These are phyloP conservation scores for Russula compacta DNA, from an alignment of 768 basidiomycete genomes.

Conservation along the genomic window DNA sequence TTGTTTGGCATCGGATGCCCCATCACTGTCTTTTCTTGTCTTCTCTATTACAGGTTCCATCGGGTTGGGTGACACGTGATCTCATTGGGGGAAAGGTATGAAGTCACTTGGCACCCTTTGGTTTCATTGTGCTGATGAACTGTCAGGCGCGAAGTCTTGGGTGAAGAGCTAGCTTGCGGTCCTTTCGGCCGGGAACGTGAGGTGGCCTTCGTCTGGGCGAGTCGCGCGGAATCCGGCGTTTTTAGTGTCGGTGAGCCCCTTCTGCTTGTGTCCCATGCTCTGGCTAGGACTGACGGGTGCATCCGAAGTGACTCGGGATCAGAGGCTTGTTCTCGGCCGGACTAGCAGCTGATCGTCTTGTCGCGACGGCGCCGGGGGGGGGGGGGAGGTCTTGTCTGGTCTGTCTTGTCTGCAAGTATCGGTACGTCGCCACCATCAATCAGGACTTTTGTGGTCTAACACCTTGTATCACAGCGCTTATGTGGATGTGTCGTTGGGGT, in stretches of 20 bases:
- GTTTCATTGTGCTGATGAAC: not conserved
- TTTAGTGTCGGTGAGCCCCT: not conserved
- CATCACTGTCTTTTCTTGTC: slow-evolving; percentile 6
- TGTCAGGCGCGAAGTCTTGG: slow-evolving; percentile 1
- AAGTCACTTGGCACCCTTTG: not conserved
- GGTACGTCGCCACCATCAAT: not conserved
- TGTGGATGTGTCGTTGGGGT: not conserved
- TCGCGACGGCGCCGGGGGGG: not conserved
- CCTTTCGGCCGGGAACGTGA: slow-evolving; percentile 11
- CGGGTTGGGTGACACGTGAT: not conserved
- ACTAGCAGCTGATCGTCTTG: not conserved
- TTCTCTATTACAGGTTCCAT: not conserved
- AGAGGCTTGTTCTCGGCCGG: not conserved
- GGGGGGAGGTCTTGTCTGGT: not conserved
- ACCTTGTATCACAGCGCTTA: not conserved
- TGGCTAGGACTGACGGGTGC: not conserved
- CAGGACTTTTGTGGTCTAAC: not conserved
- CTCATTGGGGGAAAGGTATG: not conserved
- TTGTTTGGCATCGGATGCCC: not conserved
- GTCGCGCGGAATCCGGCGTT: not conserved
- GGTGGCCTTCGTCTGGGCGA: not conserved
- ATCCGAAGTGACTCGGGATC: not conserved
- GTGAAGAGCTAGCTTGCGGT: not conserved
- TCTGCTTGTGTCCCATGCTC: not conserved
- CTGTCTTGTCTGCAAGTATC: slow-evolving; percentile 3